Base-by-base conservation (phyloP, 441 rosid species). In the Gossypium davidsonii region DNA sequence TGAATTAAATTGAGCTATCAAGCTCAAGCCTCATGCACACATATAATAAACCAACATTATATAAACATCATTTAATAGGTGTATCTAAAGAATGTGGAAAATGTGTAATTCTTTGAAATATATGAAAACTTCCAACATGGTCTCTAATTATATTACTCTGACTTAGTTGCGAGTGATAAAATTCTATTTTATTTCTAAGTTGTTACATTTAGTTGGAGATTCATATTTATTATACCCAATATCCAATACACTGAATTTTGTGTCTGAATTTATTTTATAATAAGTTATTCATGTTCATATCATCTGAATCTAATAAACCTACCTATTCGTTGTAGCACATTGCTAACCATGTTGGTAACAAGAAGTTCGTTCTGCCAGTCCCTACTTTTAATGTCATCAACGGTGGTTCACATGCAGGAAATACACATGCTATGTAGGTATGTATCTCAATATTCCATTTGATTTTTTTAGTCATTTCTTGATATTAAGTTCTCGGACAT, bases 371-470 rank as follows among this genome's bases (percentile, higher is more conserved):
- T 72, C 80, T 95, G 8, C 99, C 97, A 1, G 97, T 92, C 42
- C 99, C 97, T 25, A 94, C 98, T 68, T 95, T 95, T 82, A 94
- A 92, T 61, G 99, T 95, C 85, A 93, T 92, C 81, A 94, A 91
- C 20, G 99, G 99, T 82, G 99, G 99, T 62, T 95, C 98, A 39
- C 99, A 95, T 79, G 97, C 96, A 8, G 99, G 96, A 78, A 95
- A 95, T 80, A 95, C 91, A 79, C 97, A 92, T 1, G 97, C 97
- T 4, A 95, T 95, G 96, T 96, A 94, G 95, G 97, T 72, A 78
- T 3, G 80, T 31, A 51, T 23, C 8, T 71, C 9, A 51, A 49
- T 15, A 8, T 55, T 66, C 39, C 46, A 49, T 70, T 71, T 55
- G 67, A 23, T 70, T 69, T 2, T 67, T 1, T 39, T 53, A 23